phyloP scores from a whole-genome alignment of 164 flowering plant genomes.

The Berberis thunbergii region DNA sequence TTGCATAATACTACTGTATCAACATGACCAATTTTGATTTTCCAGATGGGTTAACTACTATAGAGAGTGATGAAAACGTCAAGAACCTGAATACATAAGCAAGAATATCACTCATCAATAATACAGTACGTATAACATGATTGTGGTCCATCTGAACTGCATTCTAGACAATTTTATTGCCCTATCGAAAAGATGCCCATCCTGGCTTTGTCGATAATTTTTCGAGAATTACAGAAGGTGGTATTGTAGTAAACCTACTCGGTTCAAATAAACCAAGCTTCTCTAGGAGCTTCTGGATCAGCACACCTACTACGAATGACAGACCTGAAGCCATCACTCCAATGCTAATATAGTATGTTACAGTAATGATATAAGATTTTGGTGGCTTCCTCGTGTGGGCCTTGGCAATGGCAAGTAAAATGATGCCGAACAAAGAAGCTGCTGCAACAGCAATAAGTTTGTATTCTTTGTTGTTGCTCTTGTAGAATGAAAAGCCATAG shows the following conservation, averaged over 20 bases:
- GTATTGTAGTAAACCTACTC: slow-evolving; percentile 1
- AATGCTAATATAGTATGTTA: slow-evolving; percentile 15
- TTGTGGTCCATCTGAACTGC: no score
- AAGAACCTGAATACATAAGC: no score
- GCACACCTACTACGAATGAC: slow-evolving; percentile 25
- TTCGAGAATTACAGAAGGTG: slow-evolving; percentile 6
- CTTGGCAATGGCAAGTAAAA: slow-evolving; percentile 36
- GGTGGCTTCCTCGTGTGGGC: slow-evolving; percentile 17
- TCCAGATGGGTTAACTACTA: no score
- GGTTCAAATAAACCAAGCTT: slow-evolving; percentile 7
- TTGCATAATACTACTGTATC: no score
- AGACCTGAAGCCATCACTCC: slow-evolving; percentile 29
- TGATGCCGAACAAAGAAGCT: slow-evolving; percentile 36
- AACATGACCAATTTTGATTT: no score
- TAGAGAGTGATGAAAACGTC: no score
- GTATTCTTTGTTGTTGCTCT: slow-evolving; percentile 27
- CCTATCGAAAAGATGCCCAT: slow-evolving; percentile 7
- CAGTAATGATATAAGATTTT: slow-evolving; percentile 23
- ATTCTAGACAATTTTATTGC: not conserved
- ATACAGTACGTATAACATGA: no score
- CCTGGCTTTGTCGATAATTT: not conserved
- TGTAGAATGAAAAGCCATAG: slow-evolving; percentile 41
- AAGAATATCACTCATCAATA: no score
- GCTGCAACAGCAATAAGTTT: slow-evolving; percentile 35
- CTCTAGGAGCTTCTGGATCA: slow-evolving; percentile 21